Base-by-base conservation (phyloP, 129 eudicot genomes). In the Heracleum sosnowskyi region DNA sequence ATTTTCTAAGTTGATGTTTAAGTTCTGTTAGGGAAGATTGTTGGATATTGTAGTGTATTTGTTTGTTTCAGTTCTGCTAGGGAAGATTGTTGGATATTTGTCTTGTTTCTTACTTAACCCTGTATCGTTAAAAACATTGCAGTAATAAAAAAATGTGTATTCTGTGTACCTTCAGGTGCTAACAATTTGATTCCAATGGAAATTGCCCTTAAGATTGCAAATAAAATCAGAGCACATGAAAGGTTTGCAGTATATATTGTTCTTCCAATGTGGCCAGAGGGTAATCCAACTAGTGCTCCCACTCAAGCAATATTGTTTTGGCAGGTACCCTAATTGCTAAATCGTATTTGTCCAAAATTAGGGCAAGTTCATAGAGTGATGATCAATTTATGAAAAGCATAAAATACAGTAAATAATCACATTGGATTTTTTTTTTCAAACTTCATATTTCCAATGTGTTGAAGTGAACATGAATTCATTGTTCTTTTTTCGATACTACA, bases 191-290 rank as follows among this genome's bases (percentile, higher is more conserved):
- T 95, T 60, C 98, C 98, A 22, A 95, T 95, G 98, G 98, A 95
- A 84, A 87, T 95, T 84, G 94, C 97, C 31, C 77, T 90, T 51
- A 95, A 95, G 85, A 88, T 95, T 70, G 89, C 81, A 29, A 95
- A 97, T 79, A 95, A 95, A 84, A 95, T 95, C 71, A 90, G 88
- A 87, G 91, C 97, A 2, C 79, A 84, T 55, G 98, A 95, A 84
- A 87, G 98, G 77, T 95, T 95, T 87, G 86, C 94, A 17, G 97
- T 91, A 57, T 95, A 91, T 53, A 85, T 95, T 83, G 92, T 95
- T 76, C 84, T 95, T 39, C 98, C 98, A 72, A 76, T 94, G 97
- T 94, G 98, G 98, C 98, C 98, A 41, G 98, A 95, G 84, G 98
- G 98, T 49, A 83, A 84, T 80, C 97, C 98, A 3, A 83, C 88